Percentiles rank a stretch among this genome's conserved stretches.
Conservation (phyloP, 2,329 filamentous ascomycete genomes). For the Alternaria ventricosa region DNA sequence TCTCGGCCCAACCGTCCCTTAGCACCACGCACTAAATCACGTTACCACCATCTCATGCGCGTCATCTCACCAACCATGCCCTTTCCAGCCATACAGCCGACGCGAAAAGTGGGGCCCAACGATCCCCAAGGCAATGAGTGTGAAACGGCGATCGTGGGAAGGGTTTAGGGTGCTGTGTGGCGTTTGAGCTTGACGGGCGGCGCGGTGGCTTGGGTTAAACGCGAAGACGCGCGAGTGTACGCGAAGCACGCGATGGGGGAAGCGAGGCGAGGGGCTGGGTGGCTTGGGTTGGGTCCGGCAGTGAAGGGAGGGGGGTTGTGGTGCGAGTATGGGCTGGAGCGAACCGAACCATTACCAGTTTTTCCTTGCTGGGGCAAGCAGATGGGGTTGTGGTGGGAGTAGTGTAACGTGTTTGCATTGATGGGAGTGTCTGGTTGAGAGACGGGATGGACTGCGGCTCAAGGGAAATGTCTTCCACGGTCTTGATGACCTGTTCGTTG, state of each 20-base stretch:
- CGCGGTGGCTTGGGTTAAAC: background rate
- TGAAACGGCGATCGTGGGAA: slow-evolving; percentile 1
- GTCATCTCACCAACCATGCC: slow-evolving; percentile 15
- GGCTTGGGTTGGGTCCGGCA: background rate
- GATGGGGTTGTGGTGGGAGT: background rate
- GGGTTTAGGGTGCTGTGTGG: background rate
- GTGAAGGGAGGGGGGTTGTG: background rate
- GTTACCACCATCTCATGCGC: slow-evolving; percentile 19
- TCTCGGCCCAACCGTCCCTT: background rate
- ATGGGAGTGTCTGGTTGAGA: background rate
- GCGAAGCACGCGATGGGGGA: background rate
- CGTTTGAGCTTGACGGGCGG: background rate
- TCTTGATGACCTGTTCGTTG: background rate
- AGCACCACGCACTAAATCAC: slow-evolving; percentile 18
- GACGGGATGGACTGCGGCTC: background rate
- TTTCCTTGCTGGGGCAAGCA: background rate
- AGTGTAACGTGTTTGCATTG: background rate
- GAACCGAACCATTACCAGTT: background rate
- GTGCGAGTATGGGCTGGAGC: background rate
- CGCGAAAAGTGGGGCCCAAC: background rate
- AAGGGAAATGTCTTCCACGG: background rate
- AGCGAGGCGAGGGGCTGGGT: background rate
- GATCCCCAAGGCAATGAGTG: background rate
- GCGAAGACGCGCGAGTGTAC: background rate
- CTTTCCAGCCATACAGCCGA: background rate